Percentiles rank a stretch among this genome's conserved stretches.
Conservation (phyloP, 768 basidiomycete genomes). For the Austroboletus eburneus region DNA sequence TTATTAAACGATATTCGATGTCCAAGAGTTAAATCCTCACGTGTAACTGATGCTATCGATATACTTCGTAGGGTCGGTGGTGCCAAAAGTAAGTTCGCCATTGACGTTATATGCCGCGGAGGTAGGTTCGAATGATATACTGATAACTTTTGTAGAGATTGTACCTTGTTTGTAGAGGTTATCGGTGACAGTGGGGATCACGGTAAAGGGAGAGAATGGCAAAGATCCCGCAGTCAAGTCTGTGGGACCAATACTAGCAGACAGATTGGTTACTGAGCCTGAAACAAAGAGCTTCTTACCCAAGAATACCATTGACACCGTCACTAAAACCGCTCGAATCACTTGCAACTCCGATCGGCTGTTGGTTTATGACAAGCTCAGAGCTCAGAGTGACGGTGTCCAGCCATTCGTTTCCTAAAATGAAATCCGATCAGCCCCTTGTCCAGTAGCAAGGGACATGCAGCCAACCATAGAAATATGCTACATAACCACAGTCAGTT, state of each 20-base stretch:
- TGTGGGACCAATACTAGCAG: constrained; percentile 53
- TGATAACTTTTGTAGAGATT: constrained; percentile 40
- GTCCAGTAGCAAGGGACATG: neutral
- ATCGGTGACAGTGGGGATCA: constrained; percentile 55
- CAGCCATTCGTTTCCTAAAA: constrained; percentile 41
- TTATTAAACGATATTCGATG: neutral
- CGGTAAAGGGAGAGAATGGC: neutral
- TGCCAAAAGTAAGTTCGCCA: constrained; percentile 55
- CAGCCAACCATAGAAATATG: constrained; percentile 44
- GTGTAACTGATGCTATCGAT: constrained; percentile 40
- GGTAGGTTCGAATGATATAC: constrained; percentile 52
- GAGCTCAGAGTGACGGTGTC: constrained; percentile 52
- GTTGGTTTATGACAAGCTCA: constrained; percentile 46
- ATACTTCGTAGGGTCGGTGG: constrained; percentile 20
- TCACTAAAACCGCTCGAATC: constrained; percentile 36
- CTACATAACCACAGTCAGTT: too few relatives aligned
- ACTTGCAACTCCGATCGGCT: constrained; percentile 64
- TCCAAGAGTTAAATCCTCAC: constrained; percentile 23
- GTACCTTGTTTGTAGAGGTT: constrained; percentile 42
- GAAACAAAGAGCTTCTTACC: constrained; percentile 35
- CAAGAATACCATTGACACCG: constrained; percentile 61
- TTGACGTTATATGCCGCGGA: constrained; percentile 27
- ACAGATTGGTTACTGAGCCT: neutral
- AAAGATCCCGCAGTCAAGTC: constrained; percentile 45
- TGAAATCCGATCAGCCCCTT: neutral